Evolutionary conservation across 2,329 filamentous ascomycete genomes (phyloP), one percentile per base, ranked within the genome.

Genomic region (Alternaria infectoria): DNA sequence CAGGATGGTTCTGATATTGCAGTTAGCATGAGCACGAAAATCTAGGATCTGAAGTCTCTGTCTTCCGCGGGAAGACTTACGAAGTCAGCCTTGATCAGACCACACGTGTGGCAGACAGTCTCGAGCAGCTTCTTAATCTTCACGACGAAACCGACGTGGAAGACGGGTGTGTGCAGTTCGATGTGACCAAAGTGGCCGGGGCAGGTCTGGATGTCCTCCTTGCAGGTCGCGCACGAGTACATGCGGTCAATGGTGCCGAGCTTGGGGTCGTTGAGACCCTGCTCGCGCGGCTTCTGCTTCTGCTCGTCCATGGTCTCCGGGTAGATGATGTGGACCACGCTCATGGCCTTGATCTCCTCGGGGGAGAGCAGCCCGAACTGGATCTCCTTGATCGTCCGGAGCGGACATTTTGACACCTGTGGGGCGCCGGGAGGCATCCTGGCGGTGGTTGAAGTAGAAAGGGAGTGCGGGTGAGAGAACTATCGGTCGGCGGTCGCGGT

Each of bases 291-390:
- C 80, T 93, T 93, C 71, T 92, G 90, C 77, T 94, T 92, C 81
- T 91, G 91, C 82, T 99, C 96, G 79, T 99, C 96, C 96, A 99
- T 97, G 26, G 96, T 98, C 85, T 99, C 96, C n/a, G 96, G 94
- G 79, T 97, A 98, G 81, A 96, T 88, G 80, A 99, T 95, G 81
- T 97, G 93, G 73, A 90, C 92, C 68, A 98, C 95, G 83, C 94
- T 97, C 93, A 98, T 96, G 77, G 91, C 94, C 86, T 99, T 98
- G 83, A 98, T 97, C 85, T 99, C 96, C 81, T 99, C 96, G 25
- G 96, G 96, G 36, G 96, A 97, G 82, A 99, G 89, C 79, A 99
- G 88, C 79, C 96, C 96, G 80, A 99, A 99, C 86, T 99, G 96
- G 76, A 99, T 97, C 87, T 99, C 96, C 87, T 97, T 91, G 77